Evolutionary conservation across 371 early-diverging fungal genomes (phyloP).

Genomic region (Zychaea mexicana): DNA sequence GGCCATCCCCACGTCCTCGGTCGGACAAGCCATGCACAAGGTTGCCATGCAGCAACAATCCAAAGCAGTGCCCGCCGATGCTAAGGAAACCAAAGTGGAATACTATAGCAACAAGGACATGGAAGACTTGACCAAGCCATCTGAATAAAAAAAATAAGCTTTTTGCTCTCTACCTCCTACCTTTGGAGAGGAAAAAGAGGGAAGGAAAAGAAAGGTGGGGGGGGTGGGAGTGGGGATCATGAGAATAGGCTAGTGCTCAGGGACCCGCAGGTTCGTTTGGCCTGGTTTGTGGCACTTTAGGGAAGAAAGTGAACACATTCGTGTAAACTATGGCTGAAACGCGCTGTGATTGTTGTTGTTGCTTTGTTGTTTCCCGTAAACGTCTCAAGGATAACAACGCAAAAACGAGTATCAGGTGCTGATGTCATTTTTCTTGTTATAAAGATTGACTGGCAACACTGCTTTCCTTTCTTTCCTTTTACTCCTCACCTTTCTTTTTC

Average conservation of each 20-base stretch:
- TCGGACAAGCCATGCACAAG: constrained; percentile 40
- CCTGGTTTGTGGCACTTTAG: not conserved
- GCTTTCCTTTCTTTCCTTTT: not conserved
- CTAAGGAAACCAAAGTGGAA: constrained; percentile 5
- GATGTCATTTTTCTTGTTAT: not conserved
- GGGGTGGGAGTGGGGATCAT: no score
- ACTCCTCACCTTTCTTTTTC: not conserved
- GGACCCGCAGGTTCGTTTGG: constrained; percentile 1
- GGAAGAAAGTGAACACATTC: not conserved
- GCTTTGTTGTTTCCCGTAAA: not conserved
- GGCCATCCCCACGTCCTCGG: constrained; percentile 24
- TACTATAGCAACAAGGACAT: constrained; percentile 14
- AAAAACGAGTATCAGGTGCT: constrained; percentile 1
- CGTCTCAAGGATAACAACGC: not conserved
- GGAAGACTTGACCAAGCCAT: not conserved
- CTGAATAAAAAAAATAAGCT: not conserved
- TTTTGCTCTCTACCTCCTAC: not conserved
- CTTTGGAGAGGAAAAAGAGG: not conserved
- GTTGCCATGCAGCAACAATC: constrained; percentile 9
- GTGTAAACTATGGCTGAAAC: not conserved
- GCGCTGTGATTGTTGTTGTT: not conserved
- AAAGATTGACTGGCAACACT: not conserved
- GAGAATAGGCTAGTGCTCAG: no score
- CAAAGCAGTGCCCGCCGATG: not conserved
- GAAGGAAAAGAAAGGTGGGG: not conserved